These are phyloP conservation scores for Phytopythium boreale DNA, from an alignment of 352 stramenopile genomes.

Conservation along the genomic window DNA sequence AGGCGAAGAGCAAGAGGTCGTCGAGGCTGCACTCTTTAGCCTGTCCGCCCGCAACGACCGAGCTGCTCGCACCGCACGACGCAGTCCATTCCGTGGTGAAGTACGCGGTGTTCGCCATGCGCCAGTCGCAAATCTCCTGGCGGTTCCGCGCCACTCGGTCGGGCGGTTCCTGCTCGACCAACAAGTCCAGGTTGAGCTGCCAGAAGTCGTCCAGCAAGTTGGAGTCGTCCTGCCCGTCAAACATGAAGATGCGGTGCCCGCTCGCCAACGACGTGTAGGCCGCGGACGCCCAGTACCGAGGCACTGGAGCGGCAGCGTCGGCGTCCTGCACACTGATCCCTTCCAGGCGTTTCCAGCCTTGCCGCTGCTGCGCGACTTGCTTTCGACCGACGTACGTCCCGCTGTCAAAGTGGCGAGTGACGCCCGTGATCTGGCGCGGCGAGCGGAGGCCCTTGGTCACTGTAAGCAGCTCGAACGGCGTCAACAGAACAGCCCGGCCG, in stretches of 20 bases:
- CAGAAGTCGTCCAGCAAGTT: slow-evolving; percentile 56
- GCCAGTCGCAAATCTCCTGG: slow-evolving; percentile 39
- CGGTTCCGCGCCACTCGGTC: slow-evolving; percentile 17
- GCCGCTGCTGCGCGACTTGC: slow-evolving; percentile 32
- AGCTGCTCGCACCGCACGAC: slow-evolving; percentile 36
- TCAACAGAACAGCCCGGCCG: slow-evolving; percentile 16
- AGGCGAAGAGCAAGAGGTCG: slow-evolving; percentile 47
- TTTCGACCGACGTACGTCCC: slow-evolving; percentile 35
- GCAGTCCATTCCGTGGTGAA: slow-evolving; percentile 26
- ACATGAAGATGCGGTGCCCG: slow-evolving; percentile 37
- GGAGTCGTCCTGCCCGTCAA: slow-evolving; percentile 72
- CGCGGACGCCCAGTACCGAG: slow-evolving; percentile 38
- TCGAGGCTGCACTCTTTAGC: slow-evolving; percentile 37
- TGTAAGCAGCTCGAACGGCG: slow-evolving; percentile 43
- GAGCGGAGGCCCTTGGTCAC: slow-evolving; percentile 29
- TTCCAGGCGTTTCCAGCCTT: slow-evolving; percentile 27
- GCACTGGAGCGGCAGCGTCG: slow-evolving; percentile 8
- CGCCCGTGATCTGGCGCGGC: slow-evolving; percentile 10
- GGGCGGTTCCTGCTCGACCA: slow-evolving; percentile 27
- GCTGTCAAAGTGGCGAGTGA: slow-evolving; percentile 24
- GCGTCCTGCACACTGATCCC: slow-evolving; percentile 6
- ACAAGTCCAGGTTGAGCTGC: slow-evolving; percentile 37
- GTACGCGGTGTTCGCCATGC: slow-evolving; percentile 33
- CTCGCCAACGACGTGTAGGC: slow-evolving; percentile 6
- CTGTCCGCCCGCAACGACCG: slow-evolving; percentile 10